phyloP scores from a whole-genome alignment of 208 protist species.

The Porcisia deanei region DNA sequence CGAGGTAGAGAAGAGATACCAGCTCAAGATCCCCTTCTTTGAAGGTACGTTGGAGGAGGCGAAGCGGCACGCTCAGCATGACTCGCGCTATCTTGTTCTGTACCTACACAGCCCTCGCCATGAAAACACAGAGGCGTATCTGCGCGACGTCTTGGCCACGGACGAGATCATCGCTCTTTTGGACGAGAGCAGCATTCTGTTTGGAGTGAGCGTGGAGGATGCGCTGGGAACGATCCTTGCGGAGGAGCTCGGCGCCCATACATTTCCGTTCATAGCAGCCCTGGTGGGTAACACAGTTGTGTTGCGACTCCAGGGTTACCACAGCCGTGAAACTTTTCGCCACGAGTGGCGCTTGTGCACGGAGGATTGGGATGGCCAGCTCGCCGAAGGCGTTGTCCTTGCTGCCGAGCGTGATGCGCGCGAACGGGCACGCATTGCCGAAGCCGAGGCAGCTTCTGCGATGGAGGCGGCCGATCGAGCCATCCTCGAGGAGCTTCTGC shows the following conservation, averaged over 20 bases:
- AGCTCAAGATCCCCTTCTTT: slow-evolving; percentile 55
- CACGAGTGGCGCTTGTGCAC: slow-evolving; percentile 49
- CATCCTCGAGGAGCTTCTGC: slow-evolving; percentile 42
- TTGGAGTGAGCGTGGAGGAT: slow-evolving; percentile 58
- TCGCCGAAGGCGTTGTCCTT: slow-evolving; percentile 68
- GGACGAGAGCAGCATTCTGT: slow-evolving; percentile 53
- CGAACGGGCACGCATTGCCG: slow-evolving; percentile 48
- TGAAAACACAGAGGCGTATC: slow-evolving; percentile 63
- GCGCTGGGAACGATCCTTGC: slow-evolving; percentile 48
- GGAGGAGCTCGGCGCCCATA: slow-evolving; percentile 46
- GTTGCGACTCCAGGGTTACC: slow-evolving; percentile 57
- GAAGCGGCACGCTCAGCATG: slow-evolving; percentile 39
- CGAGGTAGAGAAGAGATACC: slow-evolving; percentile 40
- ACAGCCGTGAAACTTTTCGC: slow-evolving; percentile 46
- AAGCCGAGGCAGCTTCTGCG: slow-evolving; percentile 39
- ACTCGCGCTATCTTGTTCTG: slow-evolving; percentile 60
- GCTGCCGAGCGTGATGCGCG: slow-evolving; percentile 59
- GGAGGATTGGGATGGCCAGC: slow-evolving; percentile 59
- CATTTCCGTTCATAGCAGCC: slow-evolving; percentile 69
- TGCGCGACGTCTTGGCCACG: slow-evolving; percentile 52
- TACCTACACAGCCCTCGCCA: slow-evolving; percentile 84
- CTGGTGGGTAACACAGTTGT: slow-evolving; percentile 57
- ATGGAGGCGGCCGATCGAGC: slow-evolving; percentile 64
- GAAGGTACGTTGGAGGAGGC: slow-evolving; percentile 67
- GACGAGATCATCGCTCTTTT: slow-evolving; percentile 50